Conservation (phyloP, 768 basidiomycete species). For the Boletus subcaerulescens region DNA sequence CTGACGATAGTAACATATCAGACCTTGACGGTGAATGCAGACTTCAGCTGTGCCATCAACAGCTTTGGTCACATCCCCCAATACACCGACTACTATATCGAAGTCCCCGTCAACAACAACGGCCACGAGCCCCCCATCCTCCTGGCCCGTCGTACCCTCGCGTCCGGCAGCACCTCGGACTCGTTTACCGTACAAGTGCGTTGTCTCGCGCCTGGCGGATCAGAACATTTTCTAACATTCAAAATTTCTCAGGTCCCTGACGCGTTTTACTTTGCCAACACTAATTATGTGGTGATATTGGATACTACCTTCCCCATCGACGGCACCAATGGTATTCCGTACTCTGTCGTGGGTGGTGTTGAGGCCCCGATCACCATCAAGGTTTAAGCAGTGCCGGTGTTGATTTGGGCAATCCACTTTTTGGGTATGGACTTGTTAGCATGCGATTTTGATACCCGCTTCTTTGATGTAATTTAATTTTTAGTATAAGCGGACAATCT, state of each 20-base stretch:
- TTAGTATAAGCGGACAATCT: not conserved
- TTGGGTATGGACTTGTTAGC: no score
- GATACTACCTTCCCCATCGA: conserved; percentile 22
- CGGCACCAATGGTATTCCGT: conserved; percentile 19
- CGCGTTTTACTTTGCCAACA: conserved; percentile 19
- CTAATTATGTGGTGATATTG: conserved; percentile 23
- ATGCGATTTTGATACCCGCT: not conserved
- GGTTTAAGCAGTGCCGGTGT: not conserved
- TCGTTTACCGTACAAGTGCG: conserved; percentile 20
- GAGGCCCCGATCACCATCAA: conserved; percentile 15
- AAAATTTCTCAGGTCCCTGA: conserved; percentile 19
- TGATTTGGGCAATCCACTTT: not conserved
- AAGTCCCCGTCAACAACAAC: conserved; percentile 32
- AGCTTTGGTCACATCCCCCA: conserved; percentile 15
- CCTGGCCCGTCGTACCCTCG: conserved; percentile 20
- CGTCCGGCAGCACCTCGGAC: conserved; percentile 4
- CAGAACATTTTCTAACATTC: not conserved
- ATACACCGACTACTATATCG: conserved; percentile 34
- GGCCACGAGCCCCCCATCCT: conserved; percentile 31
- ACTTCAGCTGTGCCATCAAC: conserved; percentile 29
- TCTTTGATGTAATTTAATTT: not conserved
- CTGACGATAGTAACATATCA: conserved; percentile 8
- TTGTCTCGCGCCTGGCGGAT: not conserved
- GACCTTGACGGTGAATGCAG: conserved; percentile 18
- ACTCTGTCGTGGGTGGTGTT: conserved; percentile 24